Evolutionary conservation across 2,329 filamentous ascomycete genomes (phyloP).

Genomic region (Pestalotiopsis sp.): DNA sequence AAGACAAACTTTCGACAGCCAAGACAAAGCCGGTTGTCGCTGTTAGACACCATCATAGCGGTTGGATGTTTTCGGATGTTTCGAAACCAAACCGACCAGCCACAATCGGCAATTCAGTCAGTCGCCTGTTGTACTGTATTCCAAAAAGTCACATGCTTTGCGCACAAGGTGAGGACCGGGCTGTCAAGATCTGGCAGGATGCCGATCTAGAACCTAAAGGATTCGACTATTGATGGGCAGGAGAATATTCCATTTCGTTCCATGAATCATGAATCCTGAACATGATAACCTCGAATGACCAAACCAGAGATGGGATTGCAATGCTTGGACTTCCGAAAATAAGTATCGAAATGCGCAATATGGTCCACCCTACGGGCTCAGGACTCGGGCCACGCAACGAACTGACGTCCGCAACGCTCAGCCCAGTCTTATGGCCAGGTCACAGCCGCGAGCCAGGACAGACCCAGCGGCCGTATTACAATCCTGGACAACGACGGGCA

Average conservation of each 20-base stretch:
- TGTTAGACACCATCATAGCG: neutral
- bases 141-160: neutral
- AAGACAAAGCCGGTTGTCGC: neutral
- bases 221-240: neutral
- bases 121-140: neutral
- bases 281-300: neutral
- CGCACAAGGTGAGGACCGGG: neutral
- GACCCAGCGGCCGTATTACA: neutral
- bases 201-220: neutral
- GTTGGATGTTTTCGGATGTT: slow-evolving; percentile 3
- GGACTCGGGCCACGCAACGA: slow-evolving; percentile 3
- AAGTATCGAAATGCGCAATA: slow-evolving; percentile 1
- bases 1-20: neutral
- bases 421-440: neutral
- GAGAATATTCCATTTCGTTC: neutral
- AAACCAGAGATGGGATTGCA: neutral
- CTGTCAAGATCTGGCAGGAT: neutral
- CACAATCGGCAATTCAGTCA: neutral
- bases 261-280: neutral
- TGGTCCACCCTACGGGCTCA: neutral
- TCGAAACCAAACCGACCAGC: slow-evolving; percentile 2
- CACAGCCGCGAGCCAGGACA: neutral
- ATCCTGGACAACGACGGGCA: neutral
- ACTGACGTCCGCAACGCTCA: neutral
- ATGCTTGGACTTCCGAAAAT: neutral